phyloP scores from a whole-genome alignment of 108 stramenopile species.

The Cyclotella kingstonii region DNA sequence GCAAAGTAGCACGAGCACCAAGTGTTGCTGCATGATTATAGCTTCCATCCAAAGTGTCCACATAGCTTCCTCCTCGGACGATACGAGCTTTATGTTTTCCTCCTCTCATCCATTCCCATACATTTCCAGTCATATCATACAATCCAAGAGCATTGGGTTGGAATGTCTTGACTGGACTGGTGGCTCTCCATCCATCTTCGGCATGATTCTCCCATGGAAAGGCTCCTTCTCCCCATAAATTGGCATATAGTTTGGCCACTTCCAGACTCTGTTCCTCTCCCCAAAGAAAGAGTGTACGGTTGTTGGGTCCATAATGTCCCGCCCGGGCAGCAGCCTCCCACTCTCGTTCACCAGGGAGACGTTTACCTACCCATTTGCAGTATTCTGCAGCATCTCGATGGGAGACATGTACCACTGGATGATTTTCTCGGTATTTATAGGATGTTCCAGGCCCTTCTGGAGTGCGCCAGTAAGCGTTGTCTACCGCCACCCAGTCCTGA shows the following conservation, averaged over 20 bases:
- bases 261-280: slow-evolving; percentile 62
- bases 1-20: slow-evolving; percentile 73
- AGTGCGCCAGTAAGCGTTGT: slow-evolving; percentile 89
- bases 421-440: slow-evolving; percentile 80
- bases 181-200: slow-evolving; percentile 84
- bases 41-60: slow-evolving; percentile 81
- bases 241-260: slow-evolving; percentile 57
- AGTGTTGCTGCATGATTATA: slow-evolving; percentile 85
- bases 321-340: slow-evolving; percentile 92
- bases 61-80: slow-evolving; percentile 85
- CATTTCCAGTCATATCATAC: slow-evolving; percentile 92
- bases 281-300: slow-evolving; percentile 77
- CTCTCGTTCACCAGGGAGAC: slow-evolving; percentile 88
- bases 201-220: slow-evolving; percentile 83
- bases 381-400: slow-evolving; percentile 94
- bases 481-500: slow-evolving; percentile 87
- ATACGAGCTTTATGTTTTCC: slow-evolving; percentile 86
- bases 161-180: slow-evolving; percentile 78
- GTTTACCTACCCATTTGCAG: slow-evolving; percentile 88
- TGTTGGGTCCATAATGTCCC: slow-evolving; percentile 66
- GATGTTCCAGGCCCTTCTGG: slow-evolving; percentile 87
- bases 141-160: slow-evolving; percentile 83
- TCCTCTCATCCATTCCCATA: slow-evolving; percentile 93
- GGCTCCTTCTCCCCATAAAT: slow-evolving; percentile 76
- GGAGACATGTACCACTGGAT: slow-evolving; percentile 91